Percentiles rank a stretch among this genome's conserved stretches.
Evolutionary conservation across 768 basidiomycete species (phyloP).

Genomic region (Hypholoma sublateritium): DNA sequence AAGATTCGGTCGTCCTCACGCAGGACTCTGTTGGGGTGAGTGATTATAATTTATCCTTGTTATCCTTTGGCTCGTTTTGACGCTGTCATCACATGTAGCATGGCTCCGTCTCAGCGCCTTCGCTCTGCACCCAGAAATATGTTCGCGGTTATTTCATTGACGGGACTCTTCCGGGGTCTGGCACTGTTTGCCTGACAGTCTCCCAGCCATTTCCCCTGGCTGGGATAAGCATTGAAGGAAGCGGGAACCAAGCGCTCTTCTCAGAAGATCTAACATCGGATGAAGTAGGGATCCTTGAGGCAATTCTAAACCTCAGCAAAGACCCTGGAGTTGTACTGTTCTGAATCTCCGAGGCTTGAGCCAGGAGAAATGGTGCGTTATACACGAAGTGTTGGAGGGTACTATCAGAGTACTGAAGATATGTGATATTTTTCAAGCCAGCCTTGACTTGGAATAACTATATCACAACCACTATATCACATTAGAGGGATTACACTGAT

Average conservation of each 20-base stretch:
- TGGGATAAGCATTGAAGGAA: neutral
- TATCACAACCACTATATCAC: too few relatives aligned
- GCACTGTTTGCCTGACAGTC: slow-evolving; percentile 38
- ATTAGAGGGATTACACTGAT: too few relatives aligned
- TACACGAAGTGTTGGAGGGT: too few relatives aligned
- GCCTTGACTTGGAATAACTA: too few relatives aligned
- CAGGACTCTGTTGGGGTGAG: slow-evolving; percentile 39
- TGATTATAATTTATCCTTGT: slow-evolving; percentile 4
- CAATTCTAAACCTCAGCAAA: slow-evolving; percentile 10
- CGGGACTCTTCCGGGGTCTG: slow-evolving; percentile 38
- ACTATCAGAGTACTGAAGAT: too few relatives aligned
- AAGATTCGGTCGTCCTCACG: slow-evolving; percentile 35
- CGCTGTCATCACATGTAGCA: slow-evolving; percentile 22
- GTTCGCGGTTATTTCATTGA: slow-evolving; percentile 39
- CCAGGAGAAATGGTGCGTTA: too few relatives aligned
- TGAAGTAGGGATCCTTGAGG: slow-evolving; percentile 3
- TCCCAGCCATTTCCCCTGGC: slow-evolving; percentile 22
- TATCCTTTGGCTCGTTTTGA: neutral
- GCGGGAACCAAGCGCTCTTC: neutral
- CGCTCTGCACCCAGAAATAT: slow-evolving; percentile 31
- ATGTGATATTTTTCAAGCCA: too few relatives aligned
- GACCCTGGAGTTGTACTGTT: neutral
- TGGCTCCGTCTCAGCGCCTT: slow-evolving; percentile 30
- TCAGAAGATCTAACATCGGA: neutral
- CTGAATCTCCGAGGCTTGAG: neutral